Percentiles rank a stretch among this genome's conserved stretches.
phyloP scores from a whole-genome alignment of 768 basidiomycete genomes.

The Termitomyces sp. region DNA sequence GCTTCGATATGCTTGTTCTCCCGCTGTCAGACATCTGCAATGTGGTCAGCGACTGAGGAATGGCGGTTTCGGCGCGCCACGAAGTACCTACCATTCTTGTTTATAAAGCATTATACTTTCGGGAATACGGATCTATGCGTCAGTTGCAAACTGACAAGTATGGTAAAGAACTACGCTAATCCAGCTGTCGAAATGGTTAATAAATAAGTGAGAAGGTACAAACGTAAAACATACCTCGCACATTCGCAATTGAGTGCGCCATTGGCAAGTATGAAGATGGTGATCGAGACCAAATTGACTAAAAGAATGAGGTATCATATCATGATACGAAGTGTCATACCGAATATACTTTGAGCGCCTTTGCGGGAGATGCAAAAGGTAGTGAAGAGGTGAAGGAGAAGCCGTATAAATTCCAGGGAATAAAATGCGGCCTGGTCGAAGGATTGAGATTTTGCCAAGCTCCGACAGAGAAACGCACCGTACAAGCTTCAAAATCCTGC shows the following conservation, averaged over 20 bases:
- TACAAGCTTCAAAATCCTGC: background rate
- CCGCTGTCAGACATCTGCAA: background rate
- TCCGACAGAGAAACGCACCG: background rate
- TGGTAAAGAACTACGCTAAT: constrained; percentile 2
- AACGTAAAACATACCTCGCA: background rate
- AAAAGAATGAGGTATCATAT: background rate
- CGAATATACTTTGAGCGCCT: background rate
- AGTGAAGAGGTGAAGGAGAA: background rate
- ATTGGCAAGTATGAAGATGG: background rate
- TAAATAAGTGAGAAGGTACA: background rate
- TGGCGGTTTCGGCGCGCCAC: background rate
- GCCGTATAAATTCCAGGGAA: background rate
- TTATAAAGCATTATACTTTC: background rate
- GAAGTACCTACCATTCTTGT: background rate
- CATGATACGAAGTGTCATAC: background rate
- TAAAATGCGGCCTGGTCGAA: background rate
- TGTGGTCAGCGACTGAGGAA: background rate
- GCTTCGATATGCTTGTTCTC: background rate
- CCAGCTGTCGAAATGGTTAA: background rate
- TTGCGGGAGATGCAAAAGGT: too few species aligned
- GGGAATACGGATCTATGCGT: background rate
- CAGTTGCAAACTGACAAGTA: too few species aligned
- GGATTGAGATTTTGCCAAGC: background rate
- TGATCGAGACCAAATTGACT: too few species aligned
- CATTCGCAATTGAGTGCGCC: background rate